phyloP scores from a whole-genome alignment of 2,329 filamentous ascomycete genomes.

The Neofusicoccum parvum region DNA sequence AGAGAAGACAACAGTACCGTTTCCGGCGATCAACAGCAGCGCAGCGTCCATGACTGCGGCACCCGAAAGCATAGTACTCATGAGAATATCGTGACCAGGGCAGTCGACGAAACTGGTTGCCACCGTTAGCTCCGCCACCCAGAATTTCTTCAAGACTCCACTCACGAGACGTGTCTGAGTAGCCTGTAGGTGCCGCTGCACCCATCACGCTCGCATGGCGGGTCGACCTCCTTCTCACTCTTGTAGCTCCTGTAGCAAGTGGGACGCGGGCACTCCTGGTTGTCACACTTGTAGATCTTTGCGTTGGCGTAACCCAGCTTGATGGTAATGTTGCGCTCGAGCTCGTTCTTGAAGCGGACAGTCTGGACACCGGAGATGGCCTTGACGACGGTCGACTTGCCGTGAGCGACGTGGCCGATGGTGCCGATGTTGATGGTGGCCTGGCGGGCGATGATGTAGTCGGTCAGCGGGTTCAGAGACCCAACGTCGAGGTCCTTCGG shows the following conservation, averaged over 20 bases:
- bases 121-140: conserved; percentile 21
- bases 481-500: conserved; percentile 84
- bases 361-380: conserved; percentile 99
- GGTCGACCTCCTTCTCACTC: conserved; percentile 98
- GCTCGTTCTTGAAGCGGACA: conserved; percentile 98
- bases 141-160: conserved; percentile 28
- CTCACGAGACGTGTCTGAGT: conserved; percentile 88
- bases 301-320: conserved; percentile 99
- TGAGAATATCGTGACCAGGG: conserved; percentile 99
- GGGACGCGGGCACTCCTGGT: conserved; percentile 83
- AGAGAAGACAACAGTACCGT: conserved; percentile 45
- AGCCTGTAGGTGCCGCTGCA: conserved; percentile 86
- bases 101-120: conserved; percentile 85
- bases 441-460: conserved; percentile 96
- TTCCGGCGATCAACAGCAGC: conserved; percentile 92
- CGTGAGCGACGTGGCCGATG: conserved; percentile 98
- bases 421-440: conserved; percentile 99
- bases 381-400: conserved; percentile 98
- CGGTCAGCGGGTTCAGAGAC: conserved; percentile 79
- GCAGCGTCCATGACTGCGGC: conserved; percentile 99
- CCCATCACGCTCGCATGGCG: conserved; percentile 90
- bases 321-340: conserved; percentile 99
- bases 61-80: conserved; percentile 99
- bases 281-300: conserved; percentile 99
- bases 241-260: conserved; percentile 97